Conservation (phyloP, 345 rosid genomes). For the Aethionema arabicum region DNA sequence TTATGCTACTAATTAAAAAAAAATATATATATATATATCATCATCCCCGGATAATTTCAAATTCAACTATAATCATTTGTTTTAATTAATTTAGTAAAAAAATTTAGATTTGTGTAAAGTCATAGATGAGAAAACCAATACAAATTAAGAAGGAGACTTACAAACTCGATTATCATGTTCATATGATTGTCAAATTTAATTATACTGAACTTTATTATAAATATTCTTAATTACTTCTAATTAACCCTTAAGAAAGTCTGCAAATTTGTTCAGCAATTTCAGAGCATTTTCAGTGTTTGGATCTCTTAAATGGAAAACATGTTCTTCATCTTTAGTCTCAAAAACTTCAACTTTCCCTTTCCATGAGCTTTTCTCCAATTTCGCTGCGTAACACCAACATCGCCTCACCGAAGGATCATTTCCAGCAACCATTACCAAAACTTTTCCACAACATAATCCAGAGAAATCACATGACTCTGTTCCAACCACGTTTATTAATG, state of each 20-base stretch:
- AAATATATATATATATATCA: too few relatives aligned
- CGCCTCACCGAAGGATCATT: constrained; percentile 42
- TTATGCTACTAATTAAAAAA: too few relatives aligned
- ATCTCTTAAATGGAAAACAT: constrained; percentile 39
- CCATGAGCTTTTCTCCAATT: constrained; percentile 43
- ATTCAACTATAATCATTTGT: too few relatives aligned
- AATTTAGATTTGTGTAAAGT: too few relatives aligned
- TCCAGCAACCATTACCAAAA: constrained; percentile 48
- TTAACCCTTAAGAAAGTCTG: constrained; percentile 29
- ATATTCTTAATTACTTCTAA: too few relatives aligned
- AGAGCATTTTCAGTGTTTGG: constrained; percentile 34
- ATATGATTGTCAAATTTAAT: too few relatives aligned
- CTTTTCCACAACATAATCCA: constrained; percentile 37
- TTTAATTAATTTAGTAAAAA: too few relatives aligned
- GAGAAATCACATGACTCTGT: constrained; percentile 37
- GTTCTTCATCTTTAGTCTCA: constrained; percentile 40
- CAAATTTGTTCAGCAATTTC: constrained; percentile 34
- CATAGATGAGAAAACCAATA: too few relatives aligned
- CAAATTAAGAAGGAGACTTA: too few relatives aligned
- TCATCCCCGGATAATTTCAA: too few relatives aligned
- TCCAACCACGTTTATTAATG: constrained; percentile 42
- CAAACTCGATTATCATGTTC: too few relatives aligned
- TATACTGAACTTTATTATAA: too few relatives aligned
- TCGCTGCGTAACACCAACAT: constrained; percentile 41
- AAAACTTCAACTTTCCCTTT: constrained; percentile 39